Percentiles rank a stretch among this genome's conserved stretches.
Evolutionary conservation across 495 filamentous ascomycete species (phyloP).

Genomic region (Hypoxylon lienhwacheense): DNA sequence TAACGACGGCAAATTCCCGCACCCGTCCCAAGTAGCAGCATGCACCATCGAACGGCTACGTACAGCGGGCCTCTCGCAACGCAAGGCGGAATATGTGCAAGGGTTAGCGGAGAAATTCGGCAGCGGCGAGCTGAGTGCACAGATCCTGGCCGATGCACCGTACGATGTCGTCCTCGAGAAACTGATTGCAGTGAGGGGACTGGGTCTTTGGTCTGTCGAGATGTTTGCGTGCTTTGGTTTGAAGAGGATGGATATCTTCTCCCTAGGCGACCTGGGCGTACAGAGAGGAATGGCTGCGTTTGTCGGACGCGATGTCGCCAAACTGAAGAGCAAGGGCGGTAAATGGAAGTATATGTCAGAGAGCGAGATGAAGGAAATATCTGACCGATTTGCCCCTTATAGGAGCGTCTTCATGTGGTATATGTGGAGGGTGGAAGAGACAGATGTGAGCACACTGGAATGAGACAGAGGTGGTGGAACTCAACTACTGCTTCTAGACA

Average conservation of each 20-base stretch:
- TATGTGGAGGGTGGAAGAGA: slow-evolving; percentile 81
- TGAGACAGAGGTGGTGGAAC: slow-evolving; percentile 7
- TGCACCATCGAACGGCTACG: slow-evolving; percentile 65
- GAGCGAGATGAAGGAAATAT: slow-evolving; percentile 82
- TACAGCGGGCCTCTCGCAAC: slow-evolving; percentile 81
- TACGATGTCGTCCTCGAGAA: slow-evolving; percentile 85
- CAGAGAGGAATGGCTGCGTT: slow-evolving; percentile 93
- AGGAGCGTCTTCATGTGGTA: slow-evolving; percentile 59
- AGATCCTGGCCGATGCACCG: slow-evolving; percentile 70
- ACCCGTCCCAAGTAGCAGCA: slow-evolving; percentile 67
- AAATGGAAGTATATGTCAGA: slow-evolving; percentile 99
- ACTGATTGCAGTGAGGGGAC: slow-evolving; percentile 80
- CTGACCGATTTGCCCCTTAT: slow-evolving; percentile 81
- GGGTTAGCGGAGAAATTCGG: slow-evolving; percentile 83
- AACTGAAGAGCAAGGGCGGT: slow-evolving; percentile 79
- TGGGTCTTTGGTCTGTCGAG: slow-evolving; percentile 91
- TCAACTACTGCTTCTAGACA: not conserved
- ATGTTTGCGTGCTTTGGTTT: slow-evolving; percentile 95
- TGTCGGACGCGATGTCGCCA: slow-evolving; percentile 76
- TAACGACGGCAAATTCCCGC: slow-evolving; percentile 62
- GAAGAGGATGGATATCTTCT: slow-evolving; percentile 92
- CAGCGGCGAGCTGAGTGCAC: slow-evolving; percentile 69
- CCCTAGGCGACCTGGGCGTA: slow-evolving; percentile 88
- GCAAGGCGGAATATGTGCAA: slow-evolving; percentile 92
- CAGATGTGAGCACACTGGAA: slow-evolving; percentile 69